Conservation (phyloP, 345 rosid genomes). For the Populus alba region DNA sequence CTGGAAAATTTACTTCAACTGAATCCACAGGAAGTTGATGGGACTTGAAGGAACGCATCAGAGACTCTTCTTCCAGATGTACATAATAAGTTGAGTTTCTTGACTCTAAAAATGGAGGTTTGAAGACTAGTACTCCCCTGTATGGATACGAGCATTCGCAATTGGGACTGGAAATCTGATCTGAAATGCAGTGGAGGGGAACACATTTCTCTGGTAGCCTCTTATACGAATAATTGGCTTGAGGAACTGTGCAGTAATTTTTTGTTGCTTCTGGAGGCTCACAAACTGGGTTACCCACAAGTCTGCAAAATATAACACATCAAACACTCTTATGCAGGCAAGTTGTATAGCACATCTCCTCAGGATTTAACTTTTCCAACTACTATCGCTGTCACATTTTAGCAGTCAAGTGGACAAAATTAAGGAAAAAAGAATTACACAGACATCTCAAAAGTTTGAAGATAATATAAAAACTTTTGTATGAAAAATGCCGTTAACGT, state of each 20-base stretch:
- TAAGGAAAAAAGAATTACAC: no score
- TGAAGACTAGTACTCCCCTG: slow-evolving; percentile 57
- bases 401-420: no score
- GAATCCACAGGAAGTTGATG: slow-evolving; percentile 60
- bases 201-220: neutral
- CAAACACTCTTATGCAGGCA: neutral
- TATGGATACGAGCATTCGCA: slow-evolving; percentile 67
- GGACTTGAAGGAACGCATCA: slow-evolving; percentile 28
- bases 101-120: slow-evolving; percentile 61
- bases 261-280: slow-evolving; percentile 28
- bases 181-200: slow-evolving; percentile 41
- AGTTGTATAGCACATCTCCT: neutral
- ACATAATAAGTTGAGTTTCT: slow-evolving; percentile 31
- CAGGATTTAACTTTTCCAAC: neutral
- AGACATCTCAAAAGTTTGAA: no score
- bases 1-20: slow-evolving; percentile 51
- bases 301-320: slow-evolving; percentile 45
- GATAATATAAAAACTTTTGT: no score
- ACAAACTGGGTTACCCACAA: slow-evolving; percentile 63
- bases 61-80: slow-evolving; percentile 26
- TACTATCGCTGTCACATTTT: no score
- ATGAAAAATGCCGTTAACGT: no score
- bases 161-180: slow-evolving; percentile 49
- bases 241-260: slow-evolving; percentile 42
- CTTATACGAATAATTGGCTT: slow-evolving; percentile 18